Percentiles rank a stretch among this genome's conserved stretches.
Evolutionary conservation across 2,329 filamentous ascomycete species (phyloP).

Genomic region (Clonostachys solani): DNA sequence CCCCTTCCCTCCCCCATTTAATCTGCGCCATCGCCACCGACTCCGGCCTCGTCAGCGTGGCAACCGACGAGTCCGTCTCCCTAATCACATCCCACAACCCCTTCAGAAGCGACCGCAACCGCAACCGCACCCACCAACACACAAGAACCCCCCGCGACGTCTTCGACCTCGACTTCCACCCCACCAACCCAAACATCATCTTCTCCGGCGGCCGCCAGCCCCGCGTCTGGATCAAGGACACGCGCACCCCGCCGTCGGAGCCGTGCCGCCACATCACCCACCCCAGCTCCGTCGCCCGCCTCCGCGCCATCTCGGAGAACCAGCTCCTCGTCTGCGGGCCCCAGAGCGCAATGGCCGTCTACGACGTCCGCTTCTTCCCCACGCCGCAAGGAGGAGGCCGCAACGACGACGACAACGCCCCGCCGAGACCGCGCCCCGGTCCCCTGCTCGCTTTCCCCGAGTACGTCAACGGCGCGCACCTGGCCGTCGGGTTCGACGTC

Average conservation of each 20-base stretch:
- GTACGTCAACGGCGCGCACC: constrained; percentile 45
- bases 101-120: neutral
- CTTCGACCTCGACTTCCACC: constrained; percentile 44
- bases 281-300: constrained; percentile 37
- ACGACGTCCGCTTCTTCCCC: constrained; percentile 46
- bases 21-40: constrained; percentile 44
- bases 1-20: constrained; percentile 26
- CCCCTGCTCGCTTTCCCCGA: constrained; percentile 43
- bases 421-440: constrained; percentile 1
- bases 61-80: constrained; percentile 18
- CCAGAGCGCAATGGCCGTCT: constrained; percentile 43
- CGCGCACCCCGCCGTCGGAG: constrained; percentile 24
- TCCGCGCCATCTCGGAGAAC: constrained; percentile 42
- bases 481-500: constrained; percentile 36
- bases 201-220: constrained; percentile 47
- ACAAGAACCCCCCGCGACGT: constrained; percentile 26
- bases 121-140: constrained; percentile 7
- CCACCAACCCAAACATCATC: constrained; percentile 35
- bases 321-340: constrained; percentile 51
- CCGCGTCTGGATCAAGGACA: constrained; percentile 38
- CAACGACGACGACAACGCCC: neutral
- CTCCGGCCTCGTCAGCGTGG: constrained; percentile 36
- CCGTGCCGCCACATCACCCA: constrained; percentile 14
- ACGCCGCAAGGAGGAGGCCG: neutral
- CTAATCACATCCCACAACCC: constrained; percentile 23